Percentiles rank a stretch among this genome's conserved stretches.
Conservation (phyloP, 805 yeast genomes). For the Yamadazyma philogaea region DNA sequence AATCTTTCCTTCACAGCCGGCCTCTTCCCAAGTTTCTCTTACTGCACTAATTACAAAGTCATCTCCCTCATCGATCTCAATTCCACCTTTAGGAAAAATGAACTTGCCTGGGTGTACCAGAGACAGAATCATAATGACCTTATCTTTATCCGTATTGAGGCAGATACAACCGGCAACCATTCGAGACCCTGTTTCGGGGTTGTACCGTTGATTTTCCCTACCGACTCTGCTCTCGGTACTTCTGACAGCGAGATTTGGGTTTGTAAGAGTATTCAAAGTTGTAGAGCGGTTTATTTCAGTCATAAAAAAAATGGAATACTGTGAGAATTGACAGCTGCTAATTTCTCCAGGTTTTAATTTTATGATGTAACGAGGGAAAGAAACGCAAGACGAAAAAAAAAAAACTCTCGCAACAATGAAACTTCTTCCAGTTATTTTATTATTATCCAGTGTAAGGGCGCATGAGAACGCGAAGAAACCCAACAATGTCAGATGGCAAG, state of each 20-base stretch:
- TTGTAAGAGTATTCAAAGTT: background rate
- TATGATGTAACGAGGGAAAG: background rate
- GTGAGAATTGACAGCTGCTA: background rate
- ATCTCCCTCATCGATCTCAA: constrained; percentile 75
- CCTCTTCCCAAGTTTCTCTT: constrained; percentile 98
- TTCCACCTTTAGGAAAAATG: constrained; percentile 96
- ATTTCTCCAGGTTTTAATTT: background rate
- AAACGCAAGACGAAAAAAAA: constrained; percentile 6
- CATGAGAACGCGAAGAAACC: constrained; percentile 30
- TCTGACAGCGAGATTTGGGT: constrained; percentile 10
- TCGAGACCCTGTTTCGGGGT: constrained; percentile 66
- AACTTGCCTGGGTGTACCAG: constrained; percentile 65
- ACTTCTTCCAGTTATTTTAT: background rate
- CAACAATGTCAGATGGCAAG: constrained; percentile 63
- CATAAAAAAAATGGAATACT: background rate
- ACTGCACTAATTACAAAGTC: constrained; percentile 54
- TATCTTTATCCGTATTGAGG: constrained; percentile 50
- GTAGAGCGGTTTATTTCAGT: background rate
- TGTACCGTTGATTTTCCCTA: constrained; percentile 56
- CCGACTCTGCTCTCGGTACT: constrained; percentile 48
- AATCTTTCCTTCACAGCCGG: constrained; percentile 77
- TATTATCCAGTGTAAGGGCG: background rate
- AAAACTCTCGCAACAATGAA: background rate
- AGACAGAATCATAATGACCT: constrained; percentile 78
- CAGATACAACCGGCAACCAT: constrained; percentile 92